These are phyloP conservation scores for Aotearoamyces nothofagi DNA, from an alignment of 2,329 filamentous ascomycete species.

Conservation along the genomic window DNA sequence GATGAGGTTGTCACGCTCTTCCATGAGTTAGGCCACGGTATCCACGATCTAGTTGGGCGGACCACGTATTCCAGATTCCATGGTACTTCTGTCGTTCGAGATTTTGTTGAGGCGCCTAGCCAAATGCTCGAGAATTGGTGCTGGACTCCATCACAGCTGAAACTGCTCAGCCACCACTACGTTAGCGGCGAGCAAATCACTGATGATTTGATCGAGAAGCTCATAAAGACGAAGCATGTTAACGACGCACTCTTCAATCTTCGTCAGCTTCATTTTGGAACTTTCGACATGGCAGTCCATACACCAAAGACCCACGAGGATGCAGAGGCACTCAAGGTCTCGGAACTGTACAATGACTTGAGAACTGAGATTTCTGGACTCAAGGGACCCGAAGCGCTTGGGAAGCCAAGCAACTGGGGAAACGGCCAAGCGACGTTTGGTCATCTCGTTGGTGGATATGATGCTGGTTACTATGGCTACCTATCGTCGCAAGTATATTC, in stretches of 20 bases:
- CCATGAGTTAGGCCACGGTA: conserved; percentile 60
- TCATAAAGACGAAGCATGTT: conserved; percentile 66
- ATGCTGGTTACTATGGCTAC: conserved; percentile 72
- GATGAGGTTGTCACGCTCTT: conserved; percentile 73
- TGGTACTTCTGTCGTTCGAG: conserved; percentile 48
- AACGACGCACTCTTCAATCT: conserved; percentile 70
- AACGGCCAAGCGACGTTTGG: conserved; percentile 70
- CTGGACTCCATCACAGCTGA: conserved; percentile 51
- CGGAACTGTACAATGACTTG: conserved; percentile 56
- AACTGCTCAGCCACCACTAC: conserved; percentile 59
- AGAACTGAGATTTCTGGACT: conserved; percentile 57
- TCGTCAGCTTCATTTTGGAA: conserved; percentile 64
- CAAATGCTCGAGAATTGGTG: conserved; percentile 70
- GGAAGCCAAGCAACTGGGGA: conserved; percentile 49
- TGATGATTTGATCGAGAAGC: conserved; percentile 56
- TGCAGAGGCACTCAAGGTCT: conserved; percentile 49
- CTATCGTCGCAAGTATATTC: conserved; percentile 67
- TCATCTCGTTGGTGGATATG: conserved; percentile 72
- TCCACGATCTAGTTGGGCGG: conserved; percentile 51
- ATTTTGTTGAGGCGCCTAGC: conserved; percentile 58
- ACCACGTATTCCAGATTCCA: conserved; percentile 52
- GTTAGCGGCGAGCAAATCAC: conserved; percentile 55
- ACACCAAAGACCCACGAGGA: conserved; percentile 52
- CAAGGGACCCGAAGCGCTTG: conserved; percentile 56
- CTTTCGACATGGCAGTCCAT: conserved; percentile 75